Base-by-base conservation (phyloP, 2,329 filamentous ascomycete genomes). In the Alternaria viburni region DNA sequence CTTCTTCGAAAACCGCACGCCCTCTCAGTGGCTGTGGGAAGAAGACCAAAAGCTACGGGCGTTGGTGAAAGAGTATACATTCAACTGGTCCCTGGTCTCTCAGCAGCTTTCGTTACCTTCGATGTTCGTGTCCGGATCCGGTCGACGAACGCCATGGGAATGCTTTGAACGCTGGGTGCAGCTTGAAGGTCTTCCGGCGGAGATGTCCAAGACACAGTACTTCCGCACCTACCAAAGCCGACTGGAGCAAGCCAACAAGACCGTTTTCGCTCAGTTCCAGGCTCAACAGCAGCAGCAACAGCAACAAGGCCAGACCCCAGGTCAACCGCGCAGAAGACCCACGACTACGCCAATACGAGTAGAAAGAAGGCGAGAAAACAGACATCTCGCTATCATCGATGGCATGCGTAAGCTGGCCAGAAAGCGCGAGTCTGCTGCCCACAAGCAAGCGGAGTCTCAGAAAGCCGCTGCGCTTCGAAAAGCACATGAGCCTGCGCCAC, bases 81-180 rank as follows among this genome's bases (percentile, higher is more conserved):
- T 97, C 83, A 99, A 99, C 73, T 99, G 96, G 96, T 96, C 93
- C 4, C 85, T 99, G 6, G 97, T 98, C 57, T 92, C 94, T 1
- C 92, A 88, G 70, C 90, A 95, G 63, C 83, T 98, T 57, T 86
- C 89, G 2, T 86, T 91, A 15, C 89, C 88, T 56, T 96, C 93
- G 0, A 78, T 89, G 13, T 96, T 93, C 74, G 87, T 89, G n/a
- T 95, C 94, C 19, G 93, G 93, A 2, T 89, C 93, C 11, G 95
- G 98, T 77, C 88, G 96, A 65, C 88, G 96, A 51, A 98, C 95
- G 3, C 93, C 95, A 0, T 99, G 96, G 96, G 96, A 99, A 81
- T 99, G 96, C 77, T 99, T 99, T 73, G 96, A 99, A 80, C 88
- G 96, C 46, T 99, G 95, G 95, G 91, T 97, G 58, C 90, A 92